Conservation (phyloP, 2,329 filamentous ascomycete genomes). For the Triangularia verruculosa region DNA sequence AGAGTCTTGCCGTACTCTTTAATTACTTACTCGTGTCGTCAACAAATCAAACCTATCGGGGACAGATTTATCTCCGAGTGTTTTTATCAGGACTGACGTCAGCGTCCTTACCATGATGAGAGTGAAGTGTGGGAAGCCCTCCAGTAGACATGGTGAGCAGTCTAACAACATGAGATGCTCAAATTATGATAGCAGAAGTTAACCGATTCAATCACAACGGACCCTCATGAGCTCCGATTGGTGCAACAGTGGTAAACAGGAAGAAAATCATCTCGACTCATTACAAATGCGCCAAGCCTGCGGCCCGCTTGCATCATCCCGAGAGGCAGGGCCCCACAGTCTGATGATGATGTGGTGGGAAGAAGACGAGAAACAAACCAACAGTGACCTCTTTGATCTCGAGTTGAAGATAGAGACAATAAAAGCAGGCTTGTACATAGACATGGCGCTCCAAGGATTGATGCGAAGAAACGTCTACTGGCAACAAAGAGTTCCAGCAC, state of each 20-base stretch:
- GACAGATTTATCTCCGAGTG: not conserved
- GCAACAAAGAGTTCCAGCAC: not conserved
- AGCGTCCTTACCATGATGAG: not conserved
- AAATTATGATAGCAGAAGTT: not conserved
- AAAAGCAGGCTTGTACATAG: too few relatives aligned
- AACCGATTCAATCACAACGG: too few relatives aligned
- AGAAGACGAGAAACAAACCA: not conserved
- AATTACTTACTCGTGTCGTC: too few relatives aligned
- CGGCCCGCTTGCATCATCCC: constrained; percentile 4
- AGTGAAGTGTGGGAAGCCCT: not conserved
- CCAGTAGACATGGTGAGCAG: not conserved
- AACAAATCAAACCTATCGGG: not conserved
- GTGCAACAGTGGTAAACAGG: too few relatives aligned
- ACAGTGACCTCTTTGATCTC: not conserved
- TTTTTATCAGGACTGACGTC: not conserved
- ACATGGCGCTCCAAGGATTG: too few relatives aligned
- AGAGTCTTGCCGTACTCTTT: not conserved
- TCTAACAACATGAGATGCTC: not conserved
- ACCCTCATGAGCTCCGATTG: too few relatives aligned
- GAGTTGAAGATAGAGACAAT: too few relatives aligned
- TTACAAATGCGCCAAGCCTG: not conserved
- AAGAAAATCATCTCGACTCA: not conserved
- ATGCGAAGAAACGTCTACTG: too few relatives aligned
- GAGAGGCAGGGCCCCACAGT: not conserved
- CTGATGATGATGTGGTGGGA: not conserved